phyloP scores from a whole-genome alignment of 1,284 basidiomycete species.

The Gymnopus androsaceus region DNA sequence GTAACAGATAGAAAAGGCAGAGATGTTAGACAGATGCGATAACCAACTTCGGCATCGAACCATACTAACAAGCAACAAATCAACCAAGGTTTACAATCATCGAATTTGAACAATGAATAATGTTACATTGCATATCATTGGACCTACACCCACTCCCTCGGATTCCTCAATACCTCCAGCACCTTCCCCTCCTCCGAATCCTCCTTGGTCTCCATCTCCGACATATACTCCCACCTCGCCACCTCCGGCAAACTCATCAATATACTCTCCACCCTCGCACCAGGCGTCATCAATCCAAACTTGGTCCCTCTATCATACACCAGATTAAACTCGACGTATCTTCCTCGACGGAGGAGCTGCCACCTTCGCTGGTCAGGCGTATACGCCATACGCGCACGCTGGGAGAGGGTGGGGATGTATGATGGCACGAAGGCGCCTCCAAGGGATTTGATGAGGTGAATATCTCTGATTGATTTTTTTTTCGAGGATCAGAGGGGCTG shows the following conservation, averaged over 20 bases:
- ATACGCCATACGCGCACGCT: slow-evolving; percentile 54
- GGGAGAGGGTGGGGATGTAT: slow-evolving; percentile 81
- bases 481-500: too few relatives aligned
- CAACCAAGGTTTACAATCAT: too few relatives aligned
- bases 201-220: slow-evolving; percentile 69
- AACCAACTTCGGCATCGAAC: slow-evolving; percentile 9
- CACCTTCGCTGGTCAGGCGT: slow-evolving; percentile 77
- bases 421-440: slow-evolving; percentile 85
- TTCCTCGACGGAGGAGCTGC: slow-evolving; percentile 87
- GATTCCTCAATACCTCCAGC: slow-evolving; percentile 67
- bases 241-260: slow-evolving; percentile 90
- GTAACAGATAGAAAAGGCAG: too few relatives aligned
- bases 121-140: neutral
- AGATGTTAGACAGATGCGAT: slow-evolving; percentile 9
- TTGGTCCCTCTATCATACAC: slow-evolving; percentile 86
- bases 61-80: too few relatives aligned
- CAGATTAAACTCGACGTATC: slow-evolving; percentile 95
- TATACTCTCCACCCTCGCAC: slow-evolving; percentile 91
- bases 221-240: slow-evolving; percentile 94
- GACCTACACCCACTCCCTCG: slow-evolving; percentile 61
- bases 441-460: slow-evolving; percentile 75
- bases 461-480: slow-evolving; percentile 55
- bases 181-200: slow-evolving; percentile 76
- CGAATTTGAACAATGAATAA: neutral
- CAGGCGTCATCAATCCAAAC: slow-evolving; percentile 90